Percentiles rank a stretch among this genome's conserved stretches.
Conservation (phyloP, 2,329 filamentous ascomycete genomes). For the Monilinia polystroma region DNA sequence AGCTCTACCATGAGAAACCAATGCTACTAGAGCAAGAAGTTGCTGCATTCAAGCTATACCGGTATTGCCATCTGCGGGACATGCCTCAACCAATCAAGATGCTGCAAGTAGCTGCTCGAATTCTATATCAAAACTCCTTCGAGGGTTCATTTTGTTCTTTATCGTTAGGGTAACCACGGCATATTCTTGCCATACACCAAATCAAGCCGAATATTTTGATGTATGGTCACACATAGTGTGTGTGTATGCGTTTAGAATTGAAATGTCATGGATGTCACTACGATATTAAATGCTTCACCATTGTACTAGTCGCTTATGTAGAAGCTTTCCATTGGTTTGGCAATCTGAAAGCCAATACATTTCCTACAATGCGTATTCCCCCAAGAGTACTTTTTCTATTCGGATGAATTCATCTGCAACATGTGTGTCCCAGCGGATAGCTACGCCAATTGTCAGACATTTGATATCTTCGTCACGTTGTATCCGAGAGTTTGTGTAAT, state of each 20-base stretch:
- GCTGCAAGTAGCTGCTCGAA: neutral
- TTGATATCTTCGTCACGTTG: conserved; percentile 1
- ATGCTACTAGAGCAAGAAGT: too few relatives aligned
- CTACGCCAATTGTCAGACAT: neutral
- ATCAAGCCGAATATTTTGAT: neutral
- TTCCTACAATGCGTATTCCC: neutral
- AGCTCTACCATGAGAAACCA: neutral
- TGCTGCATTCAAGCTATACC: too few relatives aligned
- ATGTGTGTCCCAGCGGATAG: neutral
- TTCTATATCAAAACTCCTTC: neutral
- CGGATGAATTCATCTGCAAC: neutral
- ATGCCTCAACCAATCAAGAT: neutral
- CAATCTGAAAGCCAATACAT: neutral
- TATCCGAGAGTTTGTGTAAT: neutral
- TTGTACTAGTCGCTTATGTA: neutral
- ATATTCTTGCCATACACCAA: neutral
- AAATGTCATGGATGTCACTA: too few relatives aligned
- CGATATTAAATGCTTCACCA: neutral
- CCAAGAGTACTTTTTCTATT: neutral
- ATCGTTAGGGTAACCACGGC: neutral
- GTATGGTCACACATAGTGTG: neutral
- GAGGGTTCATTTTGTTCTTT: neutral
- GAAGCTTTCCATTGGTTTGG: neutral
- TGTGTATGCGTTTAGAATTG: neutral
- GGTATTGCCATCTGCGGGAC: neutral